Base-by-base conservation (phyloP, 2,329 filamentous ascomycete genomes). In the Alternaria postmessia region DNA sequence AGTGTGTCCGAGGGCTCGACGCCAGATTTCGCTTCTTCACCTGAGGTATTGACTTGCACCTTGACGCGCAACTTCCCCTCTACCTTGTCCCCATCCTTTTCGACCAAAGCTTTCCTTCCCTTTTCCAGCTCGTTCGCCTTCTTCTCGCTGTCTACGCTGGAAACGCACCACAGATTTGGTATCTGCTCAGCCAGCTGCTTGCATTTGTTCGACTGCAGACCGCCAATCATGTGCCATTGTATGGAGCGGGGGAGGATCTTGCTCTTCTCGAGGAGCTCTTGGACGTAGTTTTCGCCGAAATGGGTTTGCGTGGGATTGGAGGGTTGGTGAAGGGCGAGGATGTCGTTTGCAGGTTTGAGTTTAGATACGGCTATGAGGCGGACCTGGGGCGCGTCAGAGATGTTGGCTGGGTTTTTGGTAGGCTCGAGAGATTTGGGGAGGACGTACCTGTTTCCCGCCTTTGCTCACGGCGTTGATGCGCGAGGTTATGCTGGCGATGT, bases 171-270 rank as follows among this genome's bases (percentile, higher is more conserved):
- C 44, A 99, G 87, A 71, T 96, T 97, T 28, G 91, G 90, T 64
- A 98, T 91, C 71, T 91, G 89, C 72, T 88, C 84, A 3, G 94
- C 92, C 9, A 99, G 86, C 43, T 87, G 87, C 71, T 93, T 93
- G 85, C 93, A 97, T 82, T 98, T 97, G 69, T 94, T 96, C 14
- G 91, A 94, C 80, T 99, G 95, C 39, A 99, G 81, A 0, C 91
- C 93, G 39, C 95, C 95, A 76, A 98, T 99, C 79, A 98, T 97
- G 80, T 99, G 95, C 95, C 95, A 99, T 71, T 86, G 86, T 67
- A 99, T 91, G 34, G 85, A 86, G 44, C 81, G 81, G 0, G 95
- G 94, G 11, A 99, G 86, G 20, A 97, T 77, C 36, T 86, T 85
- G 1, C 93, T 90, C 80, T 99, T 99, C 77, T 96, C 91, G 60